Percentiles rank a stretch among this genome's conserved stretches.
phyloP scores from a whole-genome alignment of 2,329 filamentous ascomycete genomes.

The Diaporthe australafricana region DNA sequence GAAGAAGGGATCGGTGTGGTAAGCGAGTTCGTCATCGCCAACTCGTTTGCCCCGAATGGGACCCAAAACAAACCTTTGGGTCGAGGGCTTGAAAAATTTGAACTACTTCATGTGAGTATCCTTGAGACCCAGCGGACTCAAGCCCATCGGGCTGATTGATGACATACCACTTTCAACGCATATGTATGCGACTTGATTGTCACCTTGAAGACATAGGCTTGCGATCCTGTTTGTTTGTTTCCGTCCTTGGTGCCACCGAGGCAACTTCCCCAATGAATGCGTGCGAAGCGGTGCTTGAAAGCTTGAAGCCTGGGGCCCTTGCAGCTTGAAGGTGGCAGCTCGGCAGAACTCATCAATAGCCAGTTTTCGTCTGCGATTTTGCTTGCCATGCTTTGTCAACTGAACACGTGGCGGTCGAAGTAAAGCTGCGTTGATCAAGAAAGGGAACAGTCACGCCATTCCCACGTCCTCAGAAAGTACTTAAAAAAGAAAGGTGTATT shows the following conservation, averaged over 20 bases:
- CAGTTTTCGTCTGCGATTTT: neutral
- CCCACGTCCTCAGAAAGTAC: too few relatives aligned
- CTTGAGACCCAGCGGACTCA: neutral
- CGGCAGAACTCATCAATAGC: neutral
- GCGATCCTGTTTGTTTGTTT: neutral
- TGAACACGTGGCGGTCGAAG: too few relatives aligned
- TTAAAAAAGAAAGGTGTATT: too few relatives aligned
- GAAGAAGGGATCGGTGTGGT: neutral
- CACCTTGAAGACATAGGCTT: neutral
- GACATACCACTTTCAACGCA: neutral
- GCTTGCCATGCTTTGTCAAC: too few relatives aligned
- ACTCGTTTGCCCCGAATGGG: neutral
- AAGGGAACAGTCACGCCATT: too few relatives aligned
- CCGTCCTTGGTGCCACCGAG: neutral
- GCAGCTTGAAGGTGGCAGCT: neutral
- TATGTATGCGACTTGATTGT: neutral
- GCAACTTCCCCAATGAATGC: neutral
- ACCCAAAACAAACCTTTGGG: neutral
- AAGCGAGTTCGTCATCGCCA: neutral
- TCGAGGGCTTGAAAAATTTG: neutral
- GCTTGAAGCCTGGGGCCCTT: neutral
- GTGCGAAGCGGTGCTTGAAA: neutral
- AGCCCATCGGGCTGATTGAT: too few relatives aligned
- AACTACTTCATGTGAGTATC: neutral
- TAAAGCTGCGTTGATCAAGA: too few relatives aligned